Evolutionary conservation across 1,284 basidiomycete genomes (phyloP), one percentile per base, ranked within the genome.

Genomic region (Tilletia horrida): DNA sequence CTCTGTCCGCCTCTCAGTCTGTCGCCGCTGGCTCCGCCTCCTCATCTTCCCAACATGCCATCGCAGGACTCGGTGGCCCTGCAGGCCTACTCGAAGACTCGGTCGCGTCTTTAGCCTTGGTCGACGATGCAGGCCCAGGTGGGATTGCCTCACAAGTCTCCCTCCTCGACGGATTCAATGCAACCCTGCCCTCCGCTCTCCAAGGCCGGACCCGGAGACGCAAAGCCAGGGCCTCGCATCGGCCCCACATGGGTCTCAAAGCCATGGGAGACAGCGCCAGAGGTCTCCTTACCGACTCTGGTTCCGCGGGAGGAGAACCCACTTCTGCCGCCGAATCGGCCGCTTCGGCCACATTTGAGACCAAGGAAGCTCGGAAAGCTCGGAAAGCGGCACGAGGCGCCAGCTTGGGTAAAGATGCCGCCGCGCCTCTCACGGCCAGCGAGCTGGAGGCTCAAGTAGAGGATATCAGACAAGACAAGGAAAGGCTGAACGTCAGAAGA

Each of bases 141-240:
- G 66, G 65, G 1, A 63, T 61, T 44, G 71, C 63, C 14, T 66
- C 66, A 23, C 71, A 79, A 3, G 77, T 81, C 43, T 78, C 76
- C 21, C 75, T 81, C 11, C 72, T 81, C 14, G 71, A 79, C 44
- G 80, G 80, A n/a, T 81, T 77, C 65, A 69, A 81, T 65, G 80
- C 80, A 2, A 81, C 80, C 9, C 67, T 77, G 64, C 80, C 80
- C 29, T 73, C 73, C 50, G 73, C 75, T 35, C 68, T 74, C 23
- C 71, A 76, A 14, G 76, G 76, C 11, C 69, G 75, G 35, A 65
- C 67, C 55, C 72, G 77, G 18, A 71, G 79, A 27, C 40, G 71
- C 23, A 63, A 78, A 72, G 55, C 69, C 67, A 31, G 77, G 70
- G 50, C 72, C 71, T 25, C 78, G 70, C 59, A 76, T 65, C 42